Evolutionary conservation across 1,284 basidiomycete genomes (phyloP), one percentile per base, ranked within the genome.

Genomic region (Pulveroboletus sp.): DNA sequence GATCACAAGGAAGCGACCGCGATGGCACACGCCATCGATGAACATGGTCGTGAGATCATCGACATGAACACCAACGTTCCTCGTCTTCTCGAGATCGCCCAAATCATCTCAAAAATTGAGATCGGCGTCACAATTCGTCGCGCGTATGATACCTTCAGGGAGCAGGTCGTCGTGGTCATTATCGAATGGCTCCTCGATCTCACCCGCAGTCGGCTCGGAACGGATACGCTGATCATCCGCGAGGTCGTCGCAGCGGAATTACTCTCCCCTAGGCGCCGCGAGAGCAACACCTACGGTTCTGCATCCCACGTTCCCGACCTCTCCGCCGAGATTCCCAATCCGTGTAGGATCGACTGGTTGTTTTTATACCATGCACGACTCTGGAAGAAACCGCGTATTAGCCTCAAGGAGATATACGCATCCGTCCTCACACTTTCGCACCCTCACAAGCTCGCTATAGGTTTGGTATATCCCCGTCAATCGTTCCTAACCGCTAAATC

Each of bases 101-200:
- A 86, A 50, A 81, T 84, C 53, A 86, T 99, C 57, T 80, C 87
- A 15, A 89, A 92, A 65, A 95, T 98, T 60, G 96, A 98, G 67
- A 78, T 99, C 1, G 92, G 92, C 7, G 92, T 98, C 22, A 96
- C 94, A 2, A 86, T 99, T 50, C 85, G 94, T 7, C 82, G 91
- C 22, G 90, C 93, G 4, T 89, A 91, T 65, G 94, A 98, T 67
- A 90, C 91, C 0, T 98, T 94, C 70, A 84, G 89, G 60, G 96
- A 99, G 70, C 90, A 96, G 69, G 81, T 95, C 18, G 86, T 86
- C 8, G 87, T 86, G 2, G 85, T 92, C 29, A 83, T 96, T 55
- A 87, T 96, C 59, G 87, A 92, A 62, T 96, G 91, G 87, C 77
- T 97, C 26, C 76, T 89, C 55, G 94, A 96, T 69, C 79, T 97